Evolutionary conservation across 208 protist genomes (phyloP).

Genomic region (Crithidia expoeki): DNA sequence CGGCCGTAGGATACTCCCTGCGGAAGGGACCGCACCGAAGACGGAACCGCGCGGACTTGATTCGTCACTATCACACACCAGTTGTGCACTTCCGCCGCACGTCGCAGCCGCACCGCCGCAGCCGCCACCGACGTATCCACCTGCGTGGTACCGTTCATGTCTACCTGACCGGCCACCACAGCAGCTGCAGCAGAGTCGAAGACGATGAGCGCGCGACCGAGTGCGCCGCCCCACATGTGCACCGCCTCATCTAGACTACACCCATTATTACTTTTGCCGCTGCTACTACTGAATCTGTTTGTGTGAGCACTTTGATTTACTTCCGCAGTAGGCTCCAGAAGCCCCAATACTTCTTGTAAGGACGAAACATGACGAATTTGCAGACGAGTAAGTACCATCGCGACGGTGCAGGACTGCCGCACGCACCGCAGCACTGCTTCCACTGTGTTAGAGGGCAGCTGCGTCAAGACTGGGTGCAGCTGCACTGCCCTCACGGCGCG

Average conservation of each 20-base stretch:
- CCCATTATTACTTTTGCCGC: neutral
- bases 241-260: constrained; percentile 32
- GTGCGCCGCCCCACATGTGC: constrained; percentile 21
- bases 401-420: constrained; percentile 28
- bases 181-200: constrained; percentile 74
- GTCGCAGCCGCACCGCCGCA: constrained; percentile 40
- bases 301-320: too few species aligned
- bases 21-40: neutral
- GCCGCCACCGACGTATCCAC: constrained; percentile 21
- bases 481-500: constrained; percentile 17
- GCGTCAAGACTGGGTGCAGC: constrained; percentile 30
- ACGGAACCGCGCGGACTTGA: constrained; percentile 52
- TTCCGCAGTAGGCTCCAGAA: constrained; percentile 21
- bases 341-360: constrained; percentile 39
- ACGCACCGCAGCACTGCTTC: constrained; percentile 20
- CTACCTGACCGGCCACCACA: constrained; percentile 21
- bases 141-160: constrained; percentile 7
- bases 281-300: too few species aligned
- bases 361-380: constrained; percentile 47
- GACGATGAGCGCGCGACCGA: constrained; percentile 46
- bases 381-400: constrained; percentile 47
- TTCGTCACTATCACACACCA: constrained; percentile 67
- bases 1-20: neutral
- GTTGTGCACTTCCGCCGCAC: constrained; percentile 38
- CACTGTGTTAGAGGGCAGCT: constrained; percentile 25